phyloP scores from a whole-genome alignment of 1,284 basidiomycete species.

The Ceratobasidium sp. region DNA sequence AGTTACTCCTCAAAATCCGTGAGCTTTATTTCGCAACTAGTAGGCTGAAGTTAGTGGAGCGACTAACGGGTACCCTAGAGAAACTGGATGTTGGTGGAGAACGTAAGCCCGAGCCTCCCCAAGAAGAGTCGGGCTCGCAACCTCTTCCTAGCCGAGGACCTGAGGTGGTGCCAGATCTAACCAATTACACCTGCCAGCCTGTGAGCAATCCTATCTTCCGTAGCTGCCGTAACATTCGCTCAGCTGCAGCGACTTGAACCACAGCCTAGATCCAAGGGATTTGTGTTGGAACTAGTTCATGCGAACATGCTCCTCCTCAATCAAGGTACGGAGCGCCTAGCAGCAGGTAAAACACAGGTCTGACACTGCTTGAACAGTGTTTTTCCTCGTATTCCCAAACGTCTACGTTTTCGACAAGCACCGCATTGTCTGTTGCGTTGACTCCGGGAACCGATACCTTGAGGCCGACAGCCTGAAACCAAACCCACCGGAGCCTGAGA shows the following conservation, averaged over 20 bases:
- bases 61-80: too few relatives aligned
- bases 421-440: slow-evolving; percentile 24
- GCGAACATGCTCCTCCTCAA: slow-evolving; percentile 22
- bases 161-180: background rate
- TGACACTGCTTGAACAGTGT: background rate
- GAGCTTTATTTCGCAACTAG: background rate
- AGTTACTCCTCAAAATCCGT: background rate
- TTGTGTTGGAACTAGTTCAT: background rate
- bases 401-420: slow-evolving; percentile 28
- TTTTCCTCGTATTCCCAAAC: slow-evolving; percentile 24
- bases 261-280: background rate
- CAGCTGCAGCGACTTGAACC: background rate
- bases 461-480: background rate
- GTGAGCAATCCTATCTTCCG: background rate
- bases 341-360: background rate
- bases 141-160: background rate
- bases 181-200: background rate
- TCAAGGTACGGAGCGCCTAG: background rate
- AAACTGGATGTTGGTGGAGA: background rate
- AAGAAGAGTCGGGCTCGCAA: background rate
- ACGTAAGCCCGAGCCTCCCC: too few relatives aligned
- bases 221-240: background rate
- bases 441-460: background rate
- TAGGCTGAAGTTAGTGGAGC: too few relatives aligned
- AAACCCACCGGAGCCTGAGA: slow-evolving; percentile 16